A percentile compares a stretch with the other conserved stretches of the same genome.
Evolutionary conservation across 306 rosid genomes (phyloP).

Genomic region (Corylus heterophylla): DNA sequence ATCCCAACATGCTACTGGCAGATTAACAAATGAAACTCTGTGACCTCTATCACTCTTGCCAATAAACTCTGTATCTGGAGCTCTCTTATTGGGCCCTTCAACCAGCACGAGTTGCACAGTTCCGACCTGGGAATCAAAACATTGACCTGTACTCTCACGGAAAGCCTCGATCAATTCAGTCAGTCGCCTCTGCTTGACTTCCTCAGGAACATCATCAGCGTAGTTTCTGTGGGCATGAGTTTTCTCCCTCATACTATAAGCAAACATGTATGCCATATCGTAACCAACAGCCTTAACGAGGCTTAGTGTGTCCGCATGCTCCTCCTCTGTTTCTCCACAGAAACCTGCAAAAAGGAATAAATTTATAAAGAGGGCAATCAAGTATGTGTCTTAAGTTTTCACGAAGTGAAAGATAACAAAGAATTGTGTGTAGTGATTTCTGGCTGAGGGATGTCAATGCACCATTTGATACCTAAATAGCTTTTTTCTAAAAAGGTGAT

Average conservation of each 20-base stretch:
- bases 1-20: constrained; percentile 59
- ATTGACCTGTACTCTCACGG: constrained; percentile 86
- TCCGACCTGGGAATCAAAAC: constrained; percentile 77
- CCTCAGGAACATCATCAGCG: constrained; percentile 79
- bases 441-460: not conserved
- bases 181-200: constrained; percentile 90
- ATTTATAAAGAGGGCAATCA: not conserved
- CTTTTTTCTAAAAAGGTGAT: not conserved
- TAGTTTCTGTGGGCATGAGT: constrained; percentile 96
- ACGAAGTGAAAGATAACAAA: not conserved
- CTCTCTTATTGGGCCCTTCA: constrained; percentile 93
- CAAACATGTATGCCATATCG: constrained; percentile 98
- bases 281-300: constrained; percentile 72
- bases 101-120: constrained; percentile 84
- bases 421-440: not conserved
- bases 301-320: constrained; percentile 70
- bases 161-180: constrained; percentile 80
- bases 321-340: constrained; percentile 94
- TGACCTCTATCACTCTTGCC: constrained; percentile 98
- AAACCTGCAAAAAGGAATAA: constrained; percentile 62
- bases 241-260: constrained; percentile 99
- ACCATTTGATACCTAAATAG: not conserved
- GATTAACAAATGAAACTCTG: constrained; percentile 62
- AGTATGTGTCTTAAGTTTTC: not conserved
- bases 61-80: constrained; percentile 80